phyloP scores from a whole-genome alignment of 2,329 filamentous ascomycete genomes.

The Westerdykella sp. region DNA sequence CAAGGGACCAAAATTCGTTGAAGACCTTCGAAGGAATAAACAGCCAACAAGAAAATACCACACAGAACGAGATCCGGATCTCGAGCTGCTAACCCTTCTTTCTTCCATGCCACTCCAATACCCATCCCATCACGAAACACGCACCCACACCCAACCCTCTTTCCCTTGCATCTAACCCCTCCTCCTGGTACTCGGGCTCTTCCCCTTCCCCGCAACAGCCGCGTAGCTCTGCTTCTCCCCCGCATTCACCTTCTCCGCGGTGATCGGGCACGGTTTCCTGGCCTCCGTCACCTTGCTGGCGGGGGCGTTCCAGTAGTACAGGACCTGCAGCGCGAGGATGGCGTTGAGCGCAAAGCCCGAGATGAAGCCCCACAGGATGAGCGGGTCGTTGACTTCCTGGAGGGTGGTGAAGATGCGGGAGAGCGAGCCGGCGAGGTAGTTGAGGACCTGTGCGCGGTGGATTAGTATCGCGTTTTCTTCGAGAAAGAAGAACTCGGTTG shows the following conservation, averaged over 20 bases:
- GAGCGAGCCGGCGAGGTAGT: slow-evolving; percentile 88
- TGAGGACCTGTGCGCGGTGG: slow-evolving; percentile 68
- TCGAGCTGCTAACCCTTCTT: no score
- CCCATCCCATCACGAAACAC: background rate
- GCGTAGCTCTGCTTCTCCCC: slow-evolving; percentile 37
- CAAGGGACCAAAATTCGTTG: no score
- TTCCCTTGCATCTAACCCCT: slow-evolving; percentile 39
- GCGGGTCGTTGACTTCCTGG: slow-evolving; percentile 92
- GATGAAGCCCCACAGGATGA: slow-evolving; percentile 92
- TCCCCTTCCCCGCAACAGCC: slow-evolving; percentile 36
- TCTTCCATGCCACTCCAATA: background rate
- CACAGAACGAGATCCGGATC: no score
- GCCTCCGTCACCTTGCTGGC: slow-evolving; percentile 20
- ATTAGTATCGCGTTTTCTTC: slow-evolving; percentile 1
- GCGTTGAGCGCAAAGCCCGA: slow-evolving; percentile 86
- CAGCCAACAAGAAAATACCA: no score
- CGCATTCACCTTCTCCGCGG: slow-evolving; percentile 28
- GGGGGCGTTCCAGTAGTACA: slow-evolving; percentile 84
- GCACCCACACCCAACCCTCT: background rate
- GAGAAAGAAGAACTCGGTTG: background rate
- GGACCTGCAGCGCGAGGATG: slow-evolving; percentile 80
- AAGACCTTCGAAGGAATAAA: no score
- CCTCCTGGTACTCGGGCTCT: slow-evolving; percentile 51
- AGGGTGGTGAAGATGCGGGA: slow-evolving; percentile 96
- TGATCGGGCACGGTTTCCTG: slow-evolving; percentile 36